phyloP scores from a whole-genome alignment of 1,139 yeast genomes.

The Entelexis sorbosivorans region DNA sequence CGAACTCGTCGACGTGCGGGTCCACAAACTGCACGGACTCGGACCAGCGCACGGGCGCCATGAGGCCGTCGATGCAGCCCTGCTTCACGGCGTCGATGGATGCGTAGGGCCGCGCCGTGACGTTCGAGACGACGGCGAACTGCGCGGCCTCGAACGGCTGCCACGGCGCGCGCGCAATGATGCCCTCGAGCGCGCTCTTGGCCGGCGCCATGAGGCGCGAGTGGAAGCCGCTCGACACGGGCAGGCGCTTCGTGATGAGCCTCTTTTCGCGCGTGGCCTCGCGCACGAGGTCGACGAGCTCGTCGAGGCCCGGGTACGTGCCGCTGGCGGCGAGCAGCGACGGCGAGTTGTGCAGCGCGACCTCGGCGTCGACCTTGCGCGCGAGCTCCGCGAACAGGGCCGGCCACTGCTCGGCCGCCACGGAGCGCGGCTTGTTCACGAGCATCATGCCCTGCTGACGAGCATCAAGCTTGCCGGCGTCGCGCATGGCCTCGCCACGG shows the following conservation, averaged over 20 bases:
- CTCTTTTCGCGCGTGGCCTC: constrained; percentile 10
- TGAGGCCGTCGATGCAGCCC: constrained; percentile 26
- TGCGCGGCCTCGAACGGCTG: constrained; percentile 24
- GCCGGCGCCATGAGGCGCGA: constrained; percentile 35
- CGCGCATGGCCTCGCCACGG: constrained; percentile 46
- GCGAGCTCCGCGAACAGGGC: constrained; percentile 5
- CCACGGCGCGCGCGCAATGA: constrained; percentile 20
- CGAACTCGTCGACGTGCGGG: constrained; percentile 20
- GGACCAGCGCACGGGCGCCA: constrained; percentile 30
- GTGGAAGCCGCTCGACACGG: constrained; percentile 49
- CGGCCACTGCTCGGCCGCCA: constrained; percentile 11
- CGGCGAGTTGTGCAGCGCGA: constrained; percentile 39
- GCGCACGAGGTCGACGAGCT: constrained; percentile 21
- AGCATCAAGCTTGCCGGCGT: constrained; percentile 17
- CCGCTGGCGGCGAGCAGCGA: constrained; percentile 42
- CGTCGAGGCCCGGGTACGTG: constrained; percentile 24
- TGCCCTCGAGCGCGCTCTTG: constrained; percentile 26
- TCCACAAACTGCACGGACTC: constrained; percentile 25
- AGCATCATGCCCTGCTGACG: constrained; percentile 21
- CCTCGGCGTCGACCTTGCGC: constrained; percentile 21
- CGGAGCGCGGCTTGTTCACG: constrained; percentile 14
- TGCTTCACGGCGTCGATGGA: constrained; percentile 26
- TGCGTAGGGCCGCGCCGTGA: constrained; percentile 29
- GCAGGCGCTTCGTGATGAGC: constrained; percentile 30
- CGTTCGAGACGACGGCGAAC: constrained; percentile 28